Base-by-base conservation (phyloP, 2,329 filamentous ascomycete genomes). In the Fusarium chlamydosporum region DNA sequence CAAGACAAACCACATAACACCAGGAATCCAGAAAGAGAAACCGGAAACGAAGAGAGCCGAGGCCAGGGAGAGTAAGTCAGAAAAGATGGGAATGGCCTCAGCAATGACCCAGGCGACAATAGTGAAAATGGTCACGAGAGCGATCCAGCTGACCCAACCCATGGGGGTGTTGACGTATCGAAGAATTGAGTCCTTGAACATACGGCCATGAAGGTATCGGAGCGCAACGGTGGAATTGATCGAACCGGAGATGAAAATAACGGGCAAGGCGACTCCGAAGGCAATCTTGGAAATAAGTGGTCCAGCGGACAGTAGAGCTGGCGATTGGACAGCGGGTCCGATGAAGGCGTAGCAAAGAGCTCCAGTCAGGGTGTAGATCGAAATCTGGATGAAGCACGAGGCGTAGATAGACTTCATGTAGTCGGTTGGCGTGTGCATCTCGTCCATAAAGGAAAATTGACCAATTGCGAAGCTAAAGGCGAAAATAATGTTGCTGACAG, bases 311-410 rank as follows among this genome's bases (percentile, higher is more conserved):
- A 91, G 85, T 7, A 94, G 83, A 0, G 91, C 90, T 0, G 91
- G 91, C 0, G 88, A 89, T 52, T 84, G 77, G 18, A 94, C 90
- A 0, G 82, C 78, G 5, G 81, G 79, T 18, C 91, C 91, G 10
- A 88, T 88, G 68, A 88, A 93, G 55, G 85, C 85, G 80, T 93
- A 93, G 72, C 92, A 86, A 8, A 92, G 81, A 6, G 87, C 84
- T 10, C 89, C 89, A 1, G 89, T 88, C 41, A 91, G 66, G 43
- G 90, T 86, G 79, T 93, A 93, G 68, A 92, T 85, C 46, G 80
- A 75, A 29, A 89, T 88, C 67, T 91, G 88, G 47, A 87, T 83
- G 23, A 83, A 78, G 68, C 91, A 88, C 0, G 91, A 85, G n/a
- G 89, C 76, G 67, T 83, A 82, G 55, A 93, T 84, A 5, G 89